These are phyloP conservation scores for Apiotrichum porosum DNA, from an alignment of 1,284 basidiomycete species.

Conservation along the genomic window DNA sequence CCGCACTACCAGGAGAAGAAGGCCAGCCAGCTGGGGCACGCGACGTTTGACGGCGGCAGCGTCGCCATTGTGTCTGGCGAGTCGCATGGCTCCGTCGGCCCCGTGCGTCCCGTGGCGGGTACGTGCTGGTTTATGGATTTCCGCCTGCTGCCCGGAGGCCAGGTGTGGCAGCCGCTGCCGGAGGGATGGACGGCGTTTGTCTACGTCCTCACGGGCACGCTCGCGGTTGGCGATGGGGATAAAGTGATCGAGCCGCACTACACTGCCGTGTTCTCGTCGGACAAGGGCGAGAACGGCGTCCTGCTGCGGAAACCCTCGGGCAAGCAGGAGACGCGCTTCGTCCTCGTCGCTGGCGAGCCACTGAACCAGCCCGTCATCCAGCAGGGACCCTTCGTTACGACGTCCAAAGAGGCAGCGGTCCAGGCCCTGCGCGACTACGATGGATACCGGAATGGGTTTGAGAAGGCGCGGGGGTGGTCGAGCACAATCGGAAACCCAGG, in stretches of 20 bases:
- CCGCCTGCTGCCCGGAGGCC: constrained; percentile 57
- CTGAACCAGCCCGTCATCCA: constrained; percentile 78
- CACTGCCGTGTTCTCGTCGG: constrained; percentile 58
- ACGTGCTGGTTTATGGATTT: constrained; percentile 92
- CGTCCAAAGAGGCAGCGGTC: constrained; percentile 69
- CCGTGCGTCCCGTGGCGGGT: constrained; percentile 58
- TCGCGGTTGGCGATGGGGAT: constrained; percentile 53
- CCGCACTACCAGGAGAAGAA: constrained; percentile 47
- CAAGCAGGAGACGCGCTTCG: constrained; percentile 52
- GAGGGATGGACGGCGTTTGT: constrained; percentile 74
- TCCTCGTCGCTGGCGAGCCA: constrained; percentile 80
- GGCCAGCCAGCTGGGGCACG: neutral
- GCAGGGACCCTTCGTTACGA: constrained; percentile 64
- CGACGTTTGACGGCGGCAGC: constrained; percentile 42
- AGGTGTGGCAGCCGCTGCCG: constrained; percentile 81
- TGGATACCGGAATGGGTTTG: constrained; percentile 77
- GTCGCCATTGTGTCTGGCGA: constrained; percentile 85
- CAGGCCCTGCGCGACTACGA: constrained; percentile 79
- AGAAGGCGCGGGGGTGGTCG: constrained; percentile 81
- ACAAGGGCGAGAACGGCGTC: constrained; percentile 36
- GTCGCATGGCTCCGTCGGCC: constrained; percentile 62
- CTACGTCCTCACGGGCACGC: constrained; percentile 62
- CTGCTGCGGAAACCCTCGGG: constrained; percentile 19
- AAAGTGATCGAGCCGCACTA: constrained; percentile 59
- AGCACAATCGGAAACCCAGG: constrained; percentile 69